Base-by-base conservation (phyloP, 192 early-diverging fungal species). In the Chytriomyces sp. region DNA sequence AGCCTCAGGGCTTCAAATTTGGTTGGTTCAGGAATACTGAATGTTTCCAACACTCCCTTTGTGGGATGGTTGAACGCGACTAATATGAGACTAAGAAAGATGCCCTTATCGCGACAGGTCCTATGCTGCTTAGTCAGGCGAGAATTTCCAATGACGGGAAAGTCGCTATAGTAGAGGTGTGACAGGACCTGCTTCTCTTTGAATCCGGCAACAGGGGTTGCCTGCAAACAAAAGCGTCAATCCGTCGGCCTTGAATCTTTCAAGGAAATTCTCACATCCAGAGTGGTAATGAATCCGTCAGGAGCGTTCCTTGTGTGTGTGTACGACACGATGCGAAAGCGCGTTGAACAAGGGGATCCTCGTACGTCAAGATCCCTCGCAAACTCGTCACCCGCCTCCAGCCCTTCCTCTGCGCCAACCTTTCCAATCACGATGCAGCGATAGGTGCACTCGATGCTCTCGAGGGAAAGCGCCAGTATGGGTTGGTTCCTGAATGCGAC, bases 101-200 rank as follows among this genome's bases (percentile, higher is more conserved):
- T 56, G 19, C 66, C 66, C 36, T 68, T 68, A 31, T 68, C 66
- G 10, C 66, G 66, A 28, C 63, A 64, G 14, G 63, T 64, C 14
- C 66, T 19, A 8, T 56, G 54, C 33, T 49, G 44, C 32, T 55
- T 53, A 5, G 66, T 52, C 19, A 56, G 28, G 5, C 54, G 49
- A 22, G 66, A 68, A 28, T 68, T 68, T 14, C 66, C 66, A 8
- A 68, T 56, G 25, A 68, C 53, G 6, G 66, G 66, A 33, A 12
- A 17, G 4, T 14, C 28, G 19, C 31, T 36, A n/a, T 5, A n/a
- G 28, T 25, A 56, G 0, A 68, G 53, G 36, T 68, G 66, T 25
- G 25, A 17, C 14, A 68, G 49, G 30, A 68, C 53, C 36, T 68
- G 66, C 33, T 68, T 68, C 17, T 53, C 31, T 8, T 25, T 10